Evolutionary conservation across 208 protist genomes (phyloP).

Genomic region (Blechomonas ayalai): DNA sequence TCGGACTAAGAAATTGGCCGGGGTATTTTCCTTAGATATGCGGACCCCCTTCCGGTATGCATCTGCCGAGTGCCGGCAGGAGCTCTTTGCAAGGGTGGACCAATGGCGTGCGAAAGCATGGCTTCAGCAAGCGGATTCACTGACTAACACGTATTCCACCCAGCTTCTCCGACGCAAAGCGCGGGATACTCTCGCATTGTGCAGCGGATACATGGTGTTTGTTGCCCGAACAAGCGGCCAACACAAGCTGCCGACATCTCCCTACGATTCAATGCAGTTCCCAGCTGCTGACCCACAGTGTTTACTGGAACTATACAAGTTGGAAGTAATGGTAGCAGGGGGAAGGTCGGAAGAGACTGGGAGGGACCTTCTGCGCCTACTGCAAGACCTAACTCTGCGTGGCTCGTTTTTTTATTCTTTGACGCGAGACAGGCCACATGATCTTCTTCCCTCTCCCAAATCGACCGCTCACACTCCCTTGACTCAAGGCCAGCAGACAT

Average conservation of each 20-base stretch:
- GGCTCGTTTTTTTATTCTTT: conserved; percentile 7
- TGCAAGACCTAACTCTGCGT: conserved; percentile 12
- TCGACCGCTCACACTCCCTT: too few relatives aligned
- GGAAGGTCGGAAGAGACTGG: too few relatives aligned
- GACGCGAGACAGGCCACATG: too few relatives aligned
- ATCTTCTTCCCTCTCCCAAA: too few relatives aligned
- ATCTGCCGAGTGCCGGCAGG: conserved; percentile 33
- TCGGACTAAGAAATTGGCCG: conserved; percentile 3
- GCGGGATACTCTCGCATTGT: conserved; percentile 6
- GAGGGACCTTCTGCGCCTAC: conserved; percentile 6
- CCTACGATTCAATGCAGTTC: conserved; percentile 50
- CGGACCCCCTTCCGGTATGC: conserved; percentile 41
- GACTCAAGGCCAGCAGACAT: too few relatives aligned
- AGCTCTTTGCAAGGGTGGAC: conserved; percentile 44
- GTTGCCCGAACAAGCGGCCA: conserved; percentile 1
- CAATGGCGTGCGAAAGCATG: conserved; percentile 25
- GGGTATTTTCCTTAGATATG: conserved; percentile 26
- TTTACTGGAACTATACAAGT: conserved; percentile 7
- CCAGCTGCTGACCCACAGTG: conserved; percentile 53
- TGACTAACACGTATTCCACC: too few relatives aligned
- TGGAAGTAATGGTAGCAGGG: not conserved
- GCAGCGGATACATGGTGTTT: conserved; percentile 13
- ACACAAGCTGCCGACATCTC: conserved; percentile 2
- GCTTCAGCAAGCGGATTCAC: not conserved
- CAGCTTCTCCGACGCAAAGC: too few relatives aligned